Percentiles rank a stretch among this genome's conserved stretches.
These are phyloP conservation scores for Styphnolobium japonicum DNA, from an alignment of 306 rosid species.

Conservation along the genomic window DNA sequence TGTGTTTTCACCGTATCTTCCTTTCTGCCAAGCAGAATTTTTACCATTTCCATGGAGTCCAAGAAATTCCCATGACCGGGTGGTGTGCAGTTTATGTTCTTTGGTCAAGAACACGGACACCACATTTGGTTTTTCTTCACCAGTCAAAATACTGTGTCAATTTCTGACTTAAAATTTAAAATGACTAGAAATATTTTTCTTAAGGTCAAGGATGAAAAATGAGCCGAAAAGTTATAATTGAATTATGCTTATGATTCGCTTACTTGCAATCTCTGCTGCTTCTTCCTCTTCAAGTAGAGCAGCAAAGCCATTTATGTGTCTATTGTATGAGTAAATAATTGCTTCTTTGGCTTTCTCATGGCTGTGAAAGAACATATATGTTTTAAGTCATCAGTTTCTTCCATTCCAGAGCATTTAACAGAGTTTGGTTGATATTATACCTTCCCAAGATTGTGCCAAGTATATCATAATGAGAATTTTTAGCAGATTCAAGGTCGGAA, in stretches of 20 bases:
- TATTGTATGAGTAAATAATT: too few species aligned
- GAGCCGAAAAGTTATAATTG: background rate
- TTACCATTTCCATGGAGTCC: background rate
- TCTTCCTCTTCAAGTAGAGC: constrained; percentile 38
- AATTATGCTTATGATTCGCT: background rate
- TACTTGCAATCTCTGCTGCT: constrained; percentile 34
- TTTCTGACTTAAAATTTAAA: too few species aligned
- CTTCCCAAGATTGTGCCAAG: background rate
- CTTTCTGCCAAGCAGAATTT: background rate
- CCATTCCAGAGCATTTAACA: too few species aligned
- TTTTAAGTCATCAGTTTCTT: background rate
- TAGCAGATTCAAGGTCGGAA: background rate
- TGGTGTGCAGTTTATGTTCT: constrained; percentile 31
- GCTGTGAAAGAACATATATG: too few species aligned
- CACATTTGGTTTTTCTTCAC: constrained; percentile 8
- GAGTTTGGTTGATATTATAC: background rate
- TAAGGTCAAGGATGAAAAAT: too few species aligned
- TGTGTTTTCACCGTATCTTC: background rate
- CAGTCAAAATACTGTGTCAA: background rate
- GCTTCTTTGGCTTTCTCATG: too few species aligned
- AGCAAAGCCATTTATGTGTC: too few species aligned
- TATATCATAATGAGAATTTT: background rate
- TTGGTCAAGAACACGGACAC: constrained; percentile 42
- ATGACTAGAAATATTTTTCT: background rate
- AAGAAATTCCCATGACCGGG: constrained; percentile 50